Evolutionary conservation across 495 filamentous ascomycete species (phyloP), one percentile per base, ranked within the genome.

Genomic region (Penicillium soppii): DNA sequence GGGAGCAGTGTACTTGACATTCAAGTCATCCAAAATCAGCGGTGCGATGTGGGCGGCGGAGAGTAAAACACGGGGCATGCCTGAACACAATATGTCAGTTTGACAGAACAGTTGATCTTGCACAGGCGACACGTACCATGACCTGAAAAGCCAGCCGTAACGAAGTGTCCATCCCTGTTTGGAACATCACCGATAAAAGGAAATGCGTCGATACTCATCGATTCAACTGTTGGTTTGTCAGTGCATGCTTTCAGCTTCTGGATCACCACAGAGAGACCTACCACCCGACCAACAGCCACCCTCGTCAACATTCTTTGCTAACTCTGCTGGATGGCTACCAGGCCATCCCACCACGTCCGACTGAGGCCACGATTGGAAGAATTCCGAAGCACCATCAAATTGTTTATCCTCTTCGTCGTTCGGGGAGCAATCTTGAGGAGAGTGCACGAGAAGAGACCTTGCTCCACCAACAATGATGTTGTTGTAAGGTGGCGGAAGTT

Each of bases 401-500:
- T 40, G 37, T 40, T 22, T 40, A 22, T 40, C 8, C 19, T 40
- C 37, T 21, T 40, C 37, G 37, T 40, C 37, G 20, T 40, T 40
- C 4, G 37, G 37, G 19, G 5, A 40, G n/a, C 37, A 40, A 6
- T 40, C 37, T 22, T 40, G 37, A 22, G 37, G 37, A 23, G 37
- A 23, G 37, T 40, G 37, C 10, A 23, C 37, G 22, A 40, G 37
- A 40, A 40, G 37, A 40, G 37, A 21, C 22, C 37, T 40, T 40
- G 37, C 37, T 22, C 37, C 37, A 7, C 37, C 37, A 40, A 40
- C 9, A 22, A 40, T 40, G 37, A 40, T 40, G 37, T 19, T 40
- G 37, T 40, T 40, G 20, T 40, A 40, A 22, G 37, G 37, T 23
- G 37, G 37, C 4, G 37, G 37, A 40, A 40, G 37, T 40, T 40